A percentile compares a stretch with the other conserved stretches of the same genome.
Conservation (phyloP, 805 yeast species). For the Zygoascus flipseniorum region DNA sequence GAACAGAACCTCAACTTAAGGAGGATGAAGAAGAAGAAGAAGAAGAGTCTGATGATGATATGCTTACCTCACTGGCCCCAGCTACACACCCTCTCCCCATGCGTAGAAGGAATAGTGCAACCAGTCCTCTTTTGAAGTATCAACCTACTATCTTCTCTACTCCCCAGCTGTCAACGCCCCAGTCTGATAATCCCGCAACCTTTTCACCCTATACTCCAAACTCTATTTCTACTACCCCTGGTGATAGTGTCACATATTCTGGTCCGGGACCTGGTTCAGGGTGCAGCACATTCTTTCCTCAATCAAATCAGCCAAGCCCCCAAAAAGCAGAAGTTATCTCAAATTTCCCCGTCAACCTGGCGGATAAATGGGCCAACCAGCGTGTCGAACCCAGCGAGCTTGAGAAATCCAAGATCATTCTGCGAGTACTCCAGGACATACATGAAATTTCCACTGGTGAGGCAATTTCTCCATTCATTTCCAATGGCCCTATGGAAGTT, state of each 20-base stretch:
- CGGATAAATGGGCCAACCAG: slow-evolving; percentile 9
- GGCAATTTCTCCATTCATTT: not conserved
- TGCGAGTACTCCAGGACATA: slow-evolving; percentile 33
- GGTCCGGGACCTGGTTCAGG: not conserved
- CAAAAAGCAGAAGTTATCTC: not conserved
- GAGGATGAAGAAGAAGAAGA: slow-evolving; percentile 1
- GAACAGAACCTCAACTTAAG: not conserved
- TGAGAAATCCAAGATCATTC: slow-evolving; percentile 31
- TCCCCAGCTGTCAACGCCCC: not conserved
- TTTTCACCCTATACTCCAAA: not conserved
- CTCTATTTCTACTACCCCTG: not conserved
- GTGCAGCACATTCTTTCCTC: not conserved
- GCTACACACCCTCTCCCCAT: not conserved
- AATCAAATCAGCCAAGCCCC: not conserved
- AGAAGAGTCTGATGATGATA: slow-evolving; percentile 14
- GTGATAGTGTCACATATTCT: not conserved
- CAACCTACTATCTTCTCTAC: not conserved
- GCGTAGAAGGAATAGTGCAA: not conserved
- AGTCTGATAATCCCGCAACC: not conserved
- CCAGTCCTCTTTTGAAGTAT: not conserved
- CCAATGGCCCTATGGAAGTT: not conserved
- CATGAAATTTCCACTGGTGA: slow-evolving; percentile 11
- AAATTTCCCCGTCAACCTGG: not conserved
- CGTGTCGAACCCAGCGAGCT: slow-evolving; percentile 4
- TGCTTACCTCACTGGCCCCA: slow-evolving; percentile 16